phyloP scores from a whole-genome alignment of 768 basidiomycete species.

The Psilocybe tampanensis region DNA sequence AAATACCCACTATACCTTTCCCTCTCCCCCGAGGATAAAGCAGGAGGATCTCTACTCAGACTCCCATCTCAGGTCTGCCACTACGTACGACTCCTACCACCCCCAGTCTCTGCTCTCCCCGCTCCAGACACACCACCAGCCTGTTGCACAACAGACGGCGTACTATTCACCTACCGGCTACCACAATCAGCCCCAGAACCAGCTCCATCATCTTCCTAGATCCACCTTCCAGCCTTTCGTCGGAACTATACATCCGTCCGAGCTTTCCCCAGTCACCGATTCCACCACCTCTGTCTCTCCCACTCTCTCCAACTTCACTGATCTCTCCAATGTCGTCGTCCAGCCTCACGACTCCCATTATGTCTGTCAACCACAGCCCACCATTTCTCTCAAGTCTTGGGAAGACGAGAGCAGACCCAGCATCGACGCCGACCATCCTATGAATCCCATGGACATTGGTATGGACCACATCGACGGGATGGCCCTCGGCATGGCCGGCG shows the following conservation, averaged over 20 bases:
- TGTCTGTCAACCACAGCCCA: constrained; percentile 8
- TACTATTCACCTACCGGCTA: constrained; percentile 20
- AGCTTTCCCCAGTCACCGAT: constrained; percentile 25
- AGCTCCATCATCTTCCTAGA: constrained; percentile 13
- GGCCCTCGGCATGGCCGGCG: constrained; percentile 13
- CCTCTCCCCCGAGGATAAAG: constrained; percentile 25
- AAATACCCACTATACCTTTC: constrained; percentile 11
- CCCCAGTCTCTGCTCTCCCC: constrained; percentile 10
- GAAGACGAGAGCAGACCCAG: constrained; percentile 11
- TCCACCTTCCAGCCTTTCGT: constrained; percentile 16
- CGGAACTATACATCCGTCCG: constrained; percentile 27
- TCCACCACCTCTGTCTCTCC: constrained; percentile 23
- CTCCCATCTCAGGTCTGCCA: constrained; percentile 5
- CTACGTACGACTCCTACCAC: constrained; percentile 7
- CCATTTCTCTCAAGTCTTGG: constrained; percentile 10
- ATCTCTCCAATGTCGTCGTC: constrained; percentile 9
- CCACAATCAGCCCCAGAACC: constrained; percentile 19
- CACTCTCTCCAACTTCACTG: constrained; percentile 17
- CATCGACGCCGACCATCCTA: constrained; percentile 16
- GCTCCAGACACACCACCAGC: constrained; percentile 11
- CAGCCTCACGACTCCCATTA: constrained; percentile 15
- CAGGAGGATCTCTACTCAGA: constrained; percentile 23
- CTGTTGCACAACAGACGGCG: constrained; percentile 10
- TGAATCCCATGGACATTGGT: constrained; percentile 21
- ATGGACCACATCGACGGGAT: constrained; percentile 21